Conservation (phyloP, 1,284 basidiomycete species). For the Dichomitus squalens region DNA sequence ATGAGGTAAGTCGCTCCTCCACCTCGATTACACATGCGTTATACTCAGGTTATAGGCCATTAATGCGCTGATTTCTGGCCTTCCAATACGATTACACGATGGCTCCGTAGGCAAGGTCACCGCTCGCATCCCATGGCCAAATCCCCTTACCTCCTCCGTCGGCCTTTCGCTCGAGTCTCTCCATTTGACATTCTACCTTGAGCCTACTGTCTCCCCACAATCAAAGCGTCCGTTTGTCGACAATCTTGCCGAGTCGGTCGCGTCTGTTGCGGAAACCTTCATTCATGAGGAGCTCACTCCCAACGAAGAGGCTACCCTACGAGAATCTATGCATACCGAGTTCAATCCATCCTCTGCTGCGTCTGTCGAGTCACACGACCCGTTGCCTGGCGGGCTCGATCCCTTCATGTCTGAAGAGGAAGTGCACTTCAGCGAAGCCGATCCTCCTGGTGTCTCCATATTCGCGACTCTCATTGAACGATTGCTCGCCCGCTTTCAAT, state of each 20-base stretch:
- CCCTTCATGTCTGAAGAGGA: conserved; percentile 49
- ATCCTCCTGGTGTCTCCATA: conserved; percentile 77
- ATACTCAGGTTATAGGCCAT: conserved; percentile 62
- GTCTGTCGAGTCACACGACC: conserved; percentile 27
- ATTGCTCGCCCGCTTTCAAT: conserved; percentile 80
- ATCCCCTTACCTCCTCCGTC: conserved; percentile 71
- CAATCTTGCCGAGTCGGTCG: conserved; percentile 76
- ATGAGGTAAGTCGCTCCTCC: conserved; percentile 53
- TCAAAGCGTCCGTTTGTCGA: conserved; percentile 27
- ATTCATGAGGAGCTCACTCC: conserved; percentile 79
- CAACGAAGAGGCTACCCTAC: conserved; percentile 73
- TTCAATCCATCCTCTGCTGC: conserved; percentile 25
- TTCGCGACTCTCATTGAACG: conserved; percentile 86
- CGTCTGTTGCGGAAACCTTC: conserved; percentile 82
- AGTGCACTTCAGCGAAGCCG: conserved; percentile 44
- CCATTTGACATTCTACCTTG: conserved; percentile 61
- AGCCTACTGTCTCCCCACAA: conserved; percentile 31
- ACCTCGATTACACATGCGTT: not conserved
- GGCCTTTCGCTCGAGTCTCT: conserved; percentile 68
- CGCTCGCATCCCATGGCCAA: conserved; percentile 76
- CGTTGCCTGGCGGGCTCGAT: conserved; percentile 64
- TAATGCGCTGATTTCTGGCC: conserved; percentile 67
- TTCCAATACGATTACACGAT: conserved; percentile 71
- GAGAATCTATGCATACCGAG: conserved; percentile 64
- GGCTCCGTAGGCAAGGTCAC: conserved; percentile 77